Base-by-base conservation (phyloP, 371 early-diverging fungal genomes). In the Batkoa obscura region DNA sequence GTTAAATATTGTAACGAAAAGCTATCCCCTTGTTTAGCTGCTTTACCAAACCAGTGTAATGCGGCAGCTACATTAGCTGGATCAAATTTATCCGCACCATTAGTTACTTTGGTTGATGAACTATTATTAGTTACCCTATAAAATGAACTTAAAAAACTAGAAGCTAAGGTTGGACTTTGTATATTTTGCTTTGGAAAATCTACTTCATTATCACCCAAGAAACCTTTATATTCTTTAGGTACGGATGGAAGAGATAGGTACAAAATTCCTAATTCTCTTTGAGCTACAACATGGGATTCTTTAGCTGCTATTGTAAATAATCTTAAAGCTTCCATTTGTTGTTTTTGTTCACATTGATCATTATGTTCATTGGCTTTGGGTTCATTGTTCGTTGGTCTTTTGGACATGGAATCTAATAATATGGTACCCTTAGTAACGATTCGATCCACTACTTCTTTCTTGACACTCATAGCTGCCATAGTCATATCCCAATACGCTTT, bases 291-390 rank as follows among this genome's bases (percentile, higher is more conserved):
- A 49, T 70, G 58, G 2, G 63, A 63, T 45, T 70, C 70, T 58
- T 66, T 70, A 30, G 70, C 70, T 4, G 64, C 70, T 53, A 70
- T 66, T 5, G 67, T 64, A 45, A 70, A 70, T n/a, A 70, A 60
- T 15, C 70, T 46, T 1, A 67, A 64, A 39, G 70, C 70, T 36
- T 70, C 70, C 8, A 62, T 49, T 64, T 67, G 66, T 12, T 61
- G 58, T 0, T 58, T 46, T 8, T 56, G 57, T 4, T 67, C 66
- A 42, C 64, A 62, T 17, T 64, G 63, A 2, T 68, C 17, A 55
- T 38, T 35, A 47, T 53, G 33, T 34, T 58, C 43, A 6, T 45
- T 32, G 41, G 32, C 5, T 3, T 9, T 2, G 47, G 33, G 34
- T 2, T 23, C 42, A 12, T 17, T 13, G 34, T 8, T 6, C 8